Conservation (phyloP, 441 rosid genomes). For the Mallotus japonicus region DNA sequence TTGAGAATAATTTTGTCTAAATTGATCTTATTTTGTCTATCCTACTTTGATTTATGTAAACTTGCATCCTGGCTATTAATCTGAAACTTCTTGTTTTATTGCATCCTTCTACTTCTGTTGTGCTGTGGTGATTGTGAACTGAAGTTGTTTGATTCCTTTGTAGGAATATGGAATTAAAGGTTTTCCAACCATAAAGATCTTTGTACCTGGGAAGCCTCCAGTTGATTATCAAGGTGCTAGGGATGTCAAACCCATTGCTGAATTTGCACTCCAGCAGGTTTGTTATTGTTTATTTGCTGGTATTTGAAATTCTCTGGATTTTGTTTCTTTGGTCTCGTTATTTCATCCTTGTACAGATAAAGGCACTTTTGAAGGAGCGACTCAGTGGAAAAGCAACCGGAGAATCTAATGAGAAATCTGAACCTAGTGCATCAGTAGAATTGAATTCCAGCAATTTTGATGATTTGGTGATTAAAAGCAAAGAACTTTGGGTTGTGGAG, state of each 20-base stretch:
- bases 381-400: conserved; percentile 73
- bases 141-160: conserved; percentile 21
- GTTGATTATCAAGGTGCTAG: conserved; percentile 93
- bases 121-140: background rate
- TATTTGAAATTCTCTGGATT: background rate
- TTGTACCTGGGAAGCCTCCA: conserved; percentile 89
- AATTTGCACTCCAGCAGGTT: conserved; percentile 86
- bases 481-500: conserved; percentile 96
- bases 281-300: conserved; percentile 22
- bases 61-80: background rate
- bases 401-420: conserved; percentile 82
- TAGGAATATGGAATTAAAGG: conserved; percentile 94
- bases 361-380: conserved; percentile 84
- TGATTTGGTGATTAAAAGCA: conserved; percentile 89
- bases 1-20: background rate
- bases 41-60: no score
- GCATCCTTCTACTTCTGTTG: background rate
- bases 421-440: conserved; percentile 70
- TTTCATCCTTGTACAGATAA: conserved; percentile 47
- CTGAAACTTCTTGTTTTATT: background rate
- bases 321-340: background rate
- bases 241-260: conserved; percentile 92
- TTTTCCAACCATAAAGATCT: conserved; percentile 94
- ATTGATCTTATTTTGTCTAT: background rate
- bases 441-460: conserved; percentile 83